phyloP scores from a whole-genome alignment of 441 rosid species.

The California macrophylla region DNA sequence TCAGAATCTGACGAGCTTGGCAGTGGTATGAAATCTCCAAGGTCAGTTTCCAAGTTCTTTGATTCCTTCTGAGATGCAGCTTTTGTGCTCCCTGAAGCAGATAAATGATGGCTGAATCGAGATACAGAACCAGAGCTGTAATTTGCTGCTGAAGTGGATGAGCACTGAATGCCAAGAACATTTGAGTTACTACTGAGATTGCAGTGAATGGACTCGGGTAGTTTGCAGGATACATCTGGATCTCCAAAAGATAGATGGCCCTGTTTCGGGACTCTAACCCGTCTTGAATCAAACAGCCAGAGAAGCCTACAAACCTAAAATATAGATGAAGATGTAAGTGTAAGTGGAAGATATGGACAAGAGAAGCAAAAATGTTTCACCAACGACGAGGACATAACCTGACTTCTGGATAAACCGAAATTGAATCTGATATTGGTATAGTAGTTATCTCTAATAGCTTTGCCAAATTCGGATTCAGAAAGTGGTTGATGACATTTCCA shows the following conservation, averaged over 20 bases:
- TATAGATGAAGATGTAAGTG: not conserved
- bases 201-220: not conserved
- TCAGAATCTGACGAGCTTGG: slow-evolving; percentile 6
- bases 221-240: not conserved
- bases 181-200: not conserved
- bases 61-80: not conserved
- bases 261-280: not conserved
- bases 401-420: slow-evolving; percentile 23
- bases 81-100: slow-evolving; percentile 7
- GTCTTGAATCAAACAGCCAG: slow-evolving; percentile 21
- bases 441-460: slow-evolving; percentile 24
- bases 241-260: slow-evolving; percentile 8
- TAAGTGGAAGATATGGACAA: not conserved
- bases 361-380: not conserved
- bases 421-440: slow-evolving; percentile 14
- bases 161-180: slow-evolving; percentile 4
- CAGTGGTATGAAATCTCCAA: slow-evolving; percentile 27
- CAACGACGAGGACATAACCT: slow-evolving; percentile 7
- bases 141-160: slow-evolving; percentile 3
- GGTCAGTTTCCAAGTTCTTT: slow-evolving; percentile 6
- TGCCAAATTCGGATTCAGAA: slow-evolving; percentile 20
- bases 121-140: not conserved
- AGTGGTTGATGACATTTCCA: slow-evolving; percentile 23
- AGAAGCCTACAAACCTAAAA: slow-evolving; percentile 24
- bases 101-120: not conserved